Conservation (phyloP, 2,329 filamentous ascomycete species). For the Cryphonectria naterciae region DNA sequence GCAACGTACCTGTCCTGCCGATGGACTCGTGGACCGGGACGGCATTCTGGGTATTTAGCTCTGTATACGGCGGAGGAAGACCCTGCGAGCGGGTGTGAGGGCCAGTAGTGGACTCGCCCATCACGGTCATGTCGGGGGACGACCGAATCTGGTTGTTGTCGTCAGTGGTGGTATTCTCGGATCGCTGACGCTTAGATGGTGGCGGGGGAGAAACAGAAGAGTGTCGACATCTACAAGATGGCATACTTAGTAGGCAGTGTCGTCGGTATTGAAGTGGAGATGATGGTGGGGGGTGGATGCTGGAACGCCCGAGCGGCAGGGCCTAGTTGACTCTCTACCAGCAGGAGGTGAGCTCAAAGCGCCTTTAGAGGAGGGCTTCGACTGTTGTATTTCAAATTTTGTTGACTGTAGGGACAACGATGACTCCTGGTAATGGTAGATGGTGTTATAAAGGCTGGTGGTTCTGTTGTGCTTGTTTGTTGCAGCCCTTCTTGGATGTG, state of each 20-base stretch:
- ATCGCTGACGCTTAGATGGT: conserved; percentile 12
- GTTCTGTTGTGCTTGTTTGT: neutral
- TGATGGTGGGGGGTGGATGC: no score
- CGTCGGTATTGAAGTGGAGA: neutral
- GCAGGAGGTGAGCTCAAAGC: neutral
- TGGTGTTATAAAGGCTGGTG: neutral
- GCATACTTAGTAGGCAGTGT: conserved; percentile 7
- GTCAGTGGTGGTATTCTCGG: conserved; percentile 5
- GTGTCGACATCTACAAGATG: neutral
- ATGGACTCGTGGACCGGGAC: conserved; percentile 18
- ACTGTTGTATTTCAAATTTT: neutral
- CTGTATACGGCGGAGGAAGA: conserved; percentile 22
- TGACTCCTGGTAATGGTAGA: neutral
- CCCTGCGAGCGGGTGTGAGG: conserved; percentile 27
- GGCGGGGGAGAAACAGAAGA: conserved; percentile 11
- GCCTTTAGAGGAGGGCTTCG: neutral
- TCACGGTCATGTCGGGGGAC: conserved; percentile 8
- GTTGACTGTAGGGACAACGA: neutral
- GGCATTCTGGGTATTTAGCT: conserved; percentile 2
- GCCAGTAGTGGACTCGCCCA: conserved; percentile 18
- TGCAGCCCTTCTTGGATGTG: neutral
- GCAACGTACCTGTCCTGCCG: conserved; percentile 17
- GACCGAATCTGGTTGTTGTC: neutral
- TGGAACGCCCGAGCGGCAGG: neutral
- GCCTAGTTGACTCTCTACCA: neutral